Evolutionary conservation across 345 rosid species (phyloP).

Genomic region (Hypericum androsaemum): DNA sequence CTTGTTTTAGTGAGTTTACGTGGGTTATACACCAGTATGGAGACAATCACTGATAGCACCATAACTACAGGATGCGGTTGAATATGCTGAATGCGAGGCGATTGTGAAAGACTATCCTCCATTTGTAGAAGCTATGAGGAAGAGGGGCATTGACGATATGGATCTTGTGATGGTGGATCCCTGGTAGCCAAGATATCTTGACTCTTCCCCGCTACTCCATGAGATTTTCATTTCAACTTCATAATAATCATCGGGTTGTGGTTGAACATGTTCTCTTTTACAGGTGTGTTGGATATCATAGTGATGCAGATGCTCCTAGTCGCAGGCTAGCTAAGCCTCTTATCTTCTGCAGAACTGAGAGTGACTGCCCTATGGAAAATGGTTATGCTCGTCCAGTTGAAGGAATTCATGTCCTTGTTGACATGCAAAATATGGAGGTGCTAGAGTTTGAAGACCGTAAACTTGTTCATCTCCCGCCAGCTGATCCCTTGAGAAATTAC

Average conservation of each 20-base stretch:
- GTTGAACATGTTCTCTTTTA: constrained; percentile 8
- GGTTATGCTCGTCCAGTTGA: constrained; percentile 96
- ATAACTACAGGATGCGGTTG: constrained; percentile 54
- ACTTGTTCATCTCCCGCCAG: constrained; percentile 80
- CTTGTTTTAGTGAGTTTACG: no score
- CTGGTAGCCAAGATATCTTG: constrained; percentile 38
- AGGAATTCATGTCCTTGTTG: constrained; percentile 73
- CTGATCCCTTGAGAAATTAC: constrained; percentile 83
- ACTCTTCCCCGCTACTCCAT: background rate
- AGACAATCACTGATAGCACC: no score
- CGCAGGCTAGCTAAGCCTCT: constrained; percentile 86
- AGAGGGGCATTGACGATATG: constrained; percentile 88
- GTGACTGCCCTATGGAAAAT: constrained; percentile 94
- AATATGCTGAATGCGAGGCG: constrained; percentile 92
- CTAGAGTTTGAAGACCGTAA: constrained; percentile 82
- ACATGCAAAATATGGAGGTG: constrained; percentile 85
- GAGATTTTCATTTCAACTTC: background rate
- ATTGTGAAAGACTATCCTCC: constrained; percentile 70
- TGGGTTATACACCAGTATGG: no score
- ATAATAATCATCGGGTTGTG: constrained; percentile 7
- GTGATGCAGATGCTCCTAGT: constrained; percentile 76
- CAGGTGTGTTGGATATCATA: constrained; percentile 81
- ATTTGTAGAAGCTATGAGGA: constrained; percentile 78
- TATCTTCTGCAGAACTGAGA: constrained; percentile 83
- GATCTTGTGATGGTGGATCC: constrained; percentile 90